These are phyloP conservation scores for Luffa aegyptiaca DNA, from an alignment of 306 rosid species.

Conservation along the genomic window DNA sequence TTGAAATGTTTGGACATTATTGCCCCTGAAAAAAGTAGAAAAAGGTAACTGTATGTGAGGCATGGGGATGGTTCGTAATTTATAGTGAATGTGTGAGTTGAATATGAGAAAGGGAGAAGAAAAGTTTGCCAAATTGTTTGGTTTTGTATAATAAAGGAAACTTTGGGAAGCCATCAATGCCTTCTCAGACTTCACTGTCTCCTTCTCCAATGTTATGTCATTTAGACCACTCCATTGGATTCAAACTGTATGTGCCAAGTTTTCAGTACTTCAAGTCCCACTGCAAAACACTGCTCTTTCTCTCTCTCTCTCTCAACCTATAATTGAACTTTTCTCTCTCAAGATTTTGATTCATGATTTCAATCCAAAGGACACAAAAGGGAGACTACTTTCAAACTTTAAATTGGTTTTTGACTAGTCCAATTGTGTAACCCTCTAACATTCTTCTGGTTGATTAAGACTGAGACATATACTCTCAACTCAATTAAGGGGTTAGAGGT, in stretches of 20 bases:
- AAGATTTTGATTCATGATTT: not conserved
- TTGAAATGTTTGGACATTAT: not conserved
- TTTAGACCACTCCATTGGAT: not conserved
- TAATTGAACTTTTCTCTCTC: too few relatives aligned
- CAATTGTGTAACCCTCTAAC: too few relatives aligned
- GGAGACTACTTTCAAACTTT: too few relatives aligned
- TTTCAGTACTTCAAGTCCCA: not conserved
- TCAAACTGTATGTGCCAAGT: not conserved
- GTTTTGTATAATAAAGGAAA: not conserved
- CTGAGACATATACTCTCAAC: too few relatives aligned
- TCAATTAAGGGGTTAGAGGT: too few relatives aligned
- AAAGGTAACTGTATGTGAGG: not conserved
- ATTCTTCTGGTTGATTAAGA: too few relatives aligned
- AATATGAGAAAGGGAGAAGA: not conserved
- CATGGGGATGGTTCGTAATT: not conserved
- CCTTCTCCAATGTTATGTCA: not conserved
- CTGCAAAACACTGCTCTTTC: not conserved
- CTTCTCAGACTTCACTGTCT: not conserved
- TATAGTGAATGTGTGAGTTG: not conserved
- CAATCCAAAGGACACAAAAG: not conserved
- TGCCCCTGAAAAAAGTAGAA: not conserved
- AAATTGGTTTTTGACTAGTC: too few relatives aligned
- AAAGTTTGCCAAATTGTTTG: not conserved
- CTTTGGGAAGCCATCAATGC: not conserved
- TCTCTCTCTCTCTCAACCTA: too few relatives aligned